Evolutionary conservation across 2,329 filamentous ascomycete species (phyloP), one percentile per base, ranked within the genome.

Genomic region (Tolypocladium tropicale): DNA sequence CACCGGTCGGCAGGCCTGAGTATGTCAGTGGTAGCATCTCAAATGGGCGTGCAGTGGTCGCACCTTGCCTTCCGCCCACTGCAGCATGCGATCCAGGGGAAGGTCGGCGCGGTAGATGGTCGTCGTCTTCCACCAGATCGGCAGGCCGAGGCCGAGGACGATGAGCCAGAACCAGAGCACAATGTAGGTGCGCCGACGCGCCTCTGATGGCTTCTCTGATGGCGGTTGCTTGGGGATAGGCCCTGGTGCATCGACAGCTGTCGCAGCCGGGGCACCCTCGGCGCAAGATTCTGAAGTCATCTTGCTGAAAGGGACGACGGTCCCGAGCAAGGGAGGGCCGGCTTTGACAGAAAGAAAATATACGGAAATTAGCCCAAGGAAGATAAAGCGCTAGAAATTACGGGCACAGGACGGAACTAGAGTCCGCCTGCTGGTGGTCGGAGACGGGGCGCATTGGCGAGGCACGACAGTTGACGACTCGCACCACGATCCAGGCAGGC

Each of bases 51-150:
- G 46, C 18, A 14, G 6, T 5, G 9, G 10, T 18, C 46, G 30
- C 11, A 21, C 49, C 54, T 53, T 57, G 32, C 28, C 33, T 14
- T 58, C 53, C 18, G 46, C 53, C 50, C 46, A 55, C 21, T 54
- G 30, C 30, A 60, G 53, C 94, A 99, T 99, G 55, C 85, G 81
- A 67, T 88, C 81, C 62, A 96, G 72, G 6, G 94, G 94, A 63
- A 99, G 75, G 49, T 85, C 80, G 14, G 93, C 92, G 55, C 94
- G 83, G 70, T 95, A 92, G 55, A 97, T 95, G 0, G 89, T 88
- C 4, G 94, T 99, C 0, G 94, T 97, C 70, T 85, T 85, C 85
- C 90, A 95, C 94, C 94, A 99, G 81, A 95, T 86, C 56, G 94
- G 94, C 61, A 99, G 71, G 3, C 94, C 94, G 6, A 99, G 74